Conservation (phyloP, 352 stramenopile species). For the Globisporangium cystogenes region DNA sequence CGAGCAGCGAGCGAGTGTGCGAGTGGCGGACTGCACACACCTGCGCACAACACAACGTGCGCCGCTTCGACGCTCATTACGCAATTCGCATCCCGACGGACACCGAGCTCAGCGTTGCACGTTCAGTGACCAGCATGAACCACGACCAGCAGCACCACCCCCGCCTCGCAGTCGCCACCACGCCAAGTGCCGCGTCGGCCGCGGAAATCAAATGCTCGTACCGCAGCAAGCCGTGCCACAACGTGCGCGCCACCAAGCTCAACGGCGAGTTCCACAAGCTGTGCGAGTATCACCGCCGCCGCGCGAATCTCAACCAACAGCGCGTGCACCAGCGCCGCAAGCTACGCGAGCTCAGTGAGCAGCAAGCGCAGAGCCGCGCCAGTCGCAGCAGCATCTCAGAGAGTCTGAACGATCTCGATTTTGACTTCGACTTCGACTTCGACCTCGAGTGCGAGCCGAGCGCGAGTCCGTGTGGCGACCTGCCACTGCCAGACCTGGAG, state of each 20-base stretch:
- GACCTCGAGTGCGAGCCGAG: conserved; percentile 13
- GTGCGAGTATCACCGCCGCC: conserved; percentile 30
- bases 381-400: not conserved
- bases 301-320: conserved; percentile 39
- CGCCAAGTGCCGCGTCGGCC: not conserved
- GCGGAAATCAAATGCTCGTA: conserved; percentile 18
- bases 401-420: conserved; percentile 8
- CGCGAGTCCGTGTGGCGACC: conserved; percentile 7
- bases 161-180: not conserved
- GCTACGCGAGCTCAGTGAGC: not conserved
- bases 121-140: not conserved
- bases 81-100: not conserved
- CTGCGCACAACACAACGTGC: too few species aligned
- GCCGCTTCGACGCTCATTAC: not conserved
- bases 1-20: not conserved
- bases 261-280: conserved; percentile 43
- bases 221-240: conserved; percentile 28
- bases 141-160: too few species aligned
- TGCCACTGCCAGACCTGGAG: conserved; percentile 8
- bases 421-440: conserved; percentile 8
- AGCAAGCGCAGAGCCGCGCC: not conserved
- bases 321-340: conserved; percentile 25
- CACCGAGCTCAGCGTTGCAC: not conserved
- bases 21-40: not conserved
- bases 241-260: conserved; percentile 29